phyloP scores from a whole-genome alignment of 257 asterid species.

The Solanum dulcamara region DNA sequence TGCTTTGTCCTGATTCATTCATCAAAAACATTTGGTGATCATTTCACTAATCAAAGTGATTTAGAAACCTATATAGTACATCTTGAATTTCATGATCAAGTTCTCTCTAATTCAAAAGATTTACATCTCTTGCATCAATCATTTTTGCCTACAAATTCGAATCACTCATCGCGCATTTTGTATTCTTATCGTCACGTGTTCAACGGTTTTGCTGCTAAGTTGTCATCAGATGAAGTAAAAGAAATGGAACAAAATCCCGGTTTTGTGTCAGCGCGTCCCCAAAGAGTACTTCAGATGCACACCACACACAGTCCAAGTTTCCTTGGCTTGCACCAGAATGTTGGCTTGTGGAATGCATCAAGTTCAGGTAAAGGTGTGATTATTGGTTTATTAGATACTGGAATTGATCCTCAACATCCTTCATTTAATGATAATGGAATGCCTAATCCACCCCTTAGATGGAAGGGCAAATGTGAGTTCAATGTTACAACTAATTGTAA shows the following conservation, averaged over 20 bases:
- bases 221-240: neutral
- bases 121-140: neutral
- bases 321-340: neutral
- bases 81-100: neutral
- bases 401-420: neutral
- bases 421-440: neutral
- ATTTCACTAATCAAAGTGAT: neutral
- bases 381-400: neutral
- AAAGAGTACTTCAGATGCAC: neutral
- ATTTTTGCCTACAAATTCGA: neutral
- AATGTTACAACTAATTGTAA: neutral
- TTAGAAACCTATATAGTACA: neutral
- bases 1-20: neutral
- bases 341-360: neutral
- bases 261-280: neutral
- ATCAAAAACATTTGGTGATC: neutral
- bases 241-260: neutral
- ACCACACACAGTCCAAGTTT: neutral
- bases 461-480: conserved; percentile 5
- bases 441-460: conserved; percentile 1
- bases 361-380: neutral
- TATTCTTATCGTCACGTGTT: neutral
- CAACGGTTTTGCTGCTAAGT: neutral
- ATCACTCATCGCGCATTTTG: neutral
- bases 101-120: neutral